A percentile compares a stretch with the other conserved stretches of the same genome.
Conservation (phyloP, 2,329 filamentous ascomycete genomes). For the Hypoxylon sp. region DNA sequence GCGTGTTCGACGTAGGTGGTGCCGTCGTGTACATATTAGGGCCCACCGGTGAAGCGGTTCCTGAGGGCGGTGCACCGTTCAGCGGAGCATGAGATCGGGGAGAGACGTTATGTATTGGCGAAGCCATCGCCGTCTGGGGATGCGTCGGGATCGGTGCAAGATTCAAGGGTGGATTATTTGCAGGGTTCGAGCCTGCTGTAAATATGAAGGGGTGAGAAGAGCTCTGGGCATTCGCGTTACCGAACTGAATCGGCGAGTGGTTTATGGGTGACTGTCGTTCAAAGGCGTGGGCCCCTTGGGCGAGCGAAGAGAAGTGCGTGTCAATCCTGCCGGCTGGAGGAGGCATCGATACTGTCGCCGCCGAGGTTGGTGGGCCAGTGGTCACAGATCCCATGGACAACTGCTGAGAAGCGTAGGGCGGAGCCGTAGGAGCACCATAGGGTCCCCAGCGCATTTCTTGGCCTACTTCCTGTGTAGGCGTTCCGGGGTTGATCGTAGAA, state of each 20-base stretch:
- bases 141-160: conserved; percentile 47
- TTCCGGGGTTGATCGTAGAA: conserved; percentile 42
- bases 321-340: conserved; percentile 48
- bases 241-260: conserved; percentile 47
- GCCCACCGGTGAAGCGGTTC: conserved; percentile 48
- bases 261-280: conserved; percentile 49
- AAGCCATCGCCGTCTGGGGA: conserved; percentile 44
- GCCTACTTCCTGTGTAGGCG: conserved; percentile 46
- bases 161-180: conserved; percentile 42
- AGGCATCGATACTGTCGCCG: conserved; percentile 48
- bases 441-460: conserved; percentile 47
- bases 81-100: conserved; percentile 46
- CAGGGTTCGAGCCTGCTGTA: conserved; percentile 43
- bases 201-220: conserved; percentile 47
- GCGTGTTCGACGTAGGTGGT: conserved; percentile 46
- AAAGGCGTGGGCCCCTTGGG: conserved; percentile 43
- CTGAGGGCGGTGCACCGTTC: conserved; percentile 41
- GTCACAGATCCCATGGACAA: conserved; percentile 44
- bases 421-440: conserved; percentile 42
- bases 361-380: conserved; percentile 45
- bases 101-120: conserved; percentile 48
- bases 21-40: conserved; percentile 49
- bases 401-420: conserved; percentile 43
- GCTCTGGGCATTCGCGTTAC: conserved; percentile 40
- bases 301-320: conserved; percentile 48